Evolutionary conservation across 208 protist genomes (phyloP).

Genomic region (Leishmania turanica): DNA sequence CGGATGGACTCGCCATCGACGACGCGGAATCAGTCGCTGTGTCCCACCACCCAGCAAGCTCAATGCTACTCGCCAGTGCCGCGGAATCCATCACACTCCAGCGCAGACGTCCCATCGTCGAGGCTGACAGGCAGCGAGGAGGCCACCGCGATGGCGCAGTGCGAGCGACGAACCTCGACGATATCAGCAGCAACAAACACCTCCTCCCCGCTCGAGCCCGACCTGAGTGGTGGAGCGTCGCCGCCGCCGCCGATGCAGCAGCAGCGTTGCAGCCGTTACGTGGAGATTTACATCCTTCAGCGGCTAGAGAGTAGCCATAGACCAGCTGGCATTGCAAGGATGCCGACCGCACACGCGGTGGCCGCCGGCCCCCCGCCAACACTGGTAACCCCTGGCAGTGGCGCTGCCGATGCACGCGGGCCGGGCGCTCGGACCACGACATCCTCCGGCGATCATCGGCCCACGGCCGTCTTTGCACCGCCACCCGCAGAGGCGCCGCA

Average conservation of each 20-base stretch:
- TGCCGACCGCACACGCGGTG: neutral
- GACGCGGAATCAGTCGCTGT: neutral
- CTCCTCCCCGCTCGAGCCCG: neutral
- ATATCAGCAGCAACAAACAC: neutral
- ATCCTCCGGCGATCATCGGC: neutral
- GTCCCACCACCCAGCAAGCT: neutral
- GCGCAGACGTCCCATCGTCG: constrained; percentile 2
- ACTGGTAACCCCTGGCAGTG: neutral
- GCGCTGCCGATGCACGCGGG: neutral
- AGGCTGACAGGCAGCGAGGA: constrained; percentile 5
- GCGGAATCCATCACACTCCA: neutral
- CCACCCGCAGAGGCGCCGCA: neutral
- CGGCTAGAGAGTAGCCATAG: constrained; percentile 20
- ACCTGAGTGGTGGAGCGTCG: neutral
- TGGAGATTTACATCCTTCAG: constrained; percentile 24
- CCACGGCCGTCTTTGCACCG: neutral
- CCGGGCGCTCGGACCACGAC: neutral
- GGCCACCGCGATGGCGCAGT: neutral
- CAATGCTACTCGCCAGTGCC: neutral
- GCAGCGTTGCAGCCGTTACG: constrained; percentile 1
- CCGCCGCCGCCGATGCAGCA: neutral
- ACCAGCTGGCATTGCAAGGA: constrained; percentile 5
- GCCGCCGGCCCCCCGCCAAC: neutral
- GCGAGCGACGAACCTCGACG: neutral
- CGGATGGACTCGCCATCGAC: neutral